phyloP scores from a whole-genome alignment of 768 basidiomycete species.

The Hysterangium stoloniferum region DNA sequence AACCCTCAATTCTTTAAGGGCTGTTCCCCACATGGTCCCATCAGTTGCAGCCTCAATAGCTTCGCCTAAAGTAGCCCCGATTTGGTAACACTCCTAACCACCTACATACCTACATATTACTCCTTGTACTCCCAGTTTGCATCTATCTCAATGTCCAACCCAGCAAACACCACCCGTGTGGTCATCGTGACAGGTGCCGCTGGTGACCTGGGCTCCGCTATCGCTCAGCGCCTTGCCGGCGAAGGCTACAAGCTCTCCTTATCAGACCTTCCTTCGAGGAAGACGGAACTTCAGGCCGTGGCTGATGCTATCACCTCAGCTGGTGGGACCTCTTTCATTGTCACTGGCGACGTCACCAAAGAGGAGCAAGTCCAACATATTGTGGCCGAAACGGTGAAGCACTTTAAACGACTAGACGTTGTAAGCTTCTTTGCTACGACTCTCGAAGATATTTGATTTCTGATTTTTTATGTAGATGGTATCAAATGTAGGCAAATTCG shows the following conservation, averaged over 20 bases:
- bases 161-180: neutral
- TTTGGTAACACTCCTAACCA: too few species aligned
- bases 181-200: slow-evolving; percentile 10
- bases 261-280: neutral
- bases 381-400: slow-evolving; percentile 5
- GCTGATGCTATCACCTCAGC: neutral
- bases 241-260: slow-evolving; percentile 5
- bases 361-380: slow-evolving; percentile 6
- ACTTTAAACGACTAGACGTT: slow-evolving; percentile 3
- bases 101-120: too few species aligned
- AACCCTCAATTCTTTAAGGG: too few species aligned
- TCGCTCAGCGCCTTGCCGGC: slow-evolving; percentile 1
- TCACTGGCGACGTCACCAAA: slow-evolving; percentile 7
- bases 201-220: slow-evolving; percentile 1
- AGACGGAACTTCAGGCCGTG: neutral
- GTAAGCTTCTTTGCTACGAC: neutral
- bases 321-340: neutral
- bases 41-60: too few species aligned
- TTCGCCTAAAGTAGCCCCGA: too few species aligned
- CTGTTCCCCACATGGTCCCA: too few species aligned
- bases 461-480: slow-evolving; percentile 3
- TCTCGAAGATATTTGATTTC: neutral
- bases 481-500: slow-evolving; percentile 2
- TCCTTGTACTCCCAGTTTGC: neutral
- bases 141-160: neutral